Base-by-base conservation (phyloP, 2,329 filamentous ascomycete genomes). In the Didymella sp. region DNA sequence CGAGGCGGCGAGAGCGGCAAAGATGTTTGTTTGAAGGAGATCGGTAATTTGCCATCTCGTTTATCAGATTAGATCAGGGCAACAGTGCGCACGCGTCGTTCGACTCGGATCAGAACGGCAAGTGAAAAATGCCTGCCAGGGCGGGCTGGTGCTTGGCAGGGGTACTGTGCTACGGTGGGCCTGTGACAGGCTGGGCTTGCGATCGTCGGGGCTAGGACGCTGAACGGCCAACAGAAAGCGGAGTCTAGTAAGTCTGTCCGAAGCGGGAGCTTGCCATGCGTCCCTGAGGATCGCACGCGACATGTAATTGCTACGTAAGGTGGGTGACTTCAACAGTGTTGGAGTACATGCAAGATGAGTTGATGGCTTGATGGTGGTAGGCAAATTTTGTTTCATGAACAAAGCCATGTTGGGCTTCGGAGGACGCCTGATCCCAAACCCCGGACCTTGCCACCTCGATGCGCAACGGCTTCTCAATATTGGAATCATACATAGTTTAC, bases 41-140 rank as follows among this genome's bases (percentile, higher is more conserved):
- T 37, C 43, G 19, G 43, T 35, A 57, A 57, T 57, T 57, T 57
- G 54, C 54, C 54, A 57, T 57, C 48, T 57, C 54, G 54, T 57
- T 57, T 57, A 57, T 57, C 54, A 57, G 54, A 57, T 57, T 51
- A 57, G 54, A 57, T 51, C 42, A 40, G 37, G 22, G 12, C n/a
- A 17, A 24, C 21, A 35, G 40, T 27, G 43, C 37, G 17, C 42
- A 57, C 48, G 54, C 54, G 37, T 57, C 48, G 48, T 57, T 19
- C 54, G 54, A 52, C 38, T n/a, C 48, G 54, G 54, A 51, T 51
- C 42, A 51, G 42, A 48, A 48, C 54, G 54, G 54, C 54, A 57
- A 52, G 37, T 51, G 43, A 57, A 57, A 57, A 57, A 48, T 51
- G 31, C 38, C 30, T 56, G 46, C 46, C 46, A 21, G 52, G 41